Evolutionary conservation across 768 basidiomycete species (phyloP).

Genomic region (Calocybe gangraenosa): DNA sequence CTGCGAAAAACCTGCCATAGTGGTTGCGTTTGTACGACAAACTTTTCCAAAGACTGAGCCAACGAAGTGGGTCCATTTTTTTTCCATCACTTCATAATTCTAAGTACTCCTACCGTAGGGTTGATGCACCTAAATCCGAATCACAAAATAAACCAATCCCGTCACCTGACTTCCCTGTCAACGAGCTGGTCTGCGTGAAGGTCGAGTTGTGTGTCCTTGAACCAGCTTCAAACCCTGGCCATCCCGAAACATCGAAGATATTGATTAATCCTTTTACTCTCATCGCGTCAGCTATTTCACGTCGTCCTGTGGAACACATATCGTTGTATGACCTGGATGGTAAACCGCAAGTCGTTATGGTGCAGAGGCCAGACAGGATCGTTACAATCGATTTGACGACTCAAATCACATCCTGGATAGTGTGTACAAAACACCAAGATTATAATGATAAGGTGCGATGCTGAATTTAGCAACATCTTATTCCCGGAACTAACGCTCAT

Average conservation of each 20-base stretch:
- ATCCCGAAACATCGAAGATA: constrained; percentile 30
- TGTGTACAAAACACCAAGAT: constrained; percentile 29
- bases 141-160: too few relatives aligned
- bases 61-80: constrained; percentile 8
- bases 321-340: constrained; percentile 41
- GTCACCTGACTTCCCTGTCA: constrained; percentile 11
- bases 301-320: constrained; percentile 10
- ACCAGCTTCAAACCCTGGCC: constrained; percentile 36
- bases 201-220: constrained; percentile 42
- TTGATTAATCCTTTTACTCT: constrained; percentile 24
- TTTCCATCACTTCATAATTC: too few relatives aligned
- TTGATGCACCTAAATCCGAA: too few relatives aligned
- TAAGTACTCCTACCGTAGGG: too few relatives aligned
- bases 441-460: constrained; percentile 12
- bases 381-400: constrained; percentile 37
- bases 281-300: not conserved
- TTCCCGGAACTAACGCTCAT: constrained; percentile 15
- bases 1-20: constrained; percentile 41
- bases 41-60: constrained; percentile 23
- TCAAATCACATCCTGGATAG: constrained; percentile 32
- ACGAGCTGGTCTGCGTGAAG: constrained; percentile 40
- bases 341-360: constrained; percentile 36
- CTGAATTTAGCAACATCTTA: not conserved
- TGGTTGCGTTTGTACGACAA: constrained; percentile 49
- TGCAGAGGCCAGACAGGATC: constrained; percentile 37